A percentile compares a stretch with the other conserved stretches of the same genome.
Conservation (phyloP, 2,329 filamentous ascomycete genomes). For the Paraphoma sp. region DNA sequence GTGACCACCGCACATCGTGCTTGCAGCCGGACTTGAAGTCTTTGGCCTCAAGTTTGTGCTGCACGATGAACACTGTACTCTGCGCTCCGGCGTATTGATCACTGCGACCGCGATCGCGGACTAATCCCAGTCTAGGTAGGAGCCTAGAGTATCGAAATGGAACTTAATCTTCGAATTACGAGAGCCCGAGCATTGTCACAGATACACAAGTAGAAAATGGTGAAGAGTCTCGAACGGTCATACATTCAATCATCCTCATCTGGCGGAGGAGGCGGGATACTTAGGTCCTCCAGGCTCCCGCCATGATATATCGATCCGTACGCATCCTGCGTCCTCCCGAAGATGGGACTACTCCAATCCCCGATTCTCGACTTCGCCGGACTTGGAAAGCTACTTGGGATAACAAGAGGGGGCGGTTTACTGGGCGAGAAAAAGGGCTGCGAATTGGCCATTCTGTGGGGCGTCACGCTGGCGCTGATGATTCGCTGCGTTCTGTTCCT, state of each 20-base stretch:
- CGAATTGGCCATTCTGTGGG: constrained; percentile 26
- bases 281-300: constrained; percentile 40
- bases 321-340: constrained; percentile 13
- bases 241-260: constrained; percentile 4
- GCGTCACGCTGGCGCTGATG: constrained; percentile 28
- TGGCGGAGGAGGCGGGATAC: constrained; percentile 41
- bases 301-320: constrained; percentile 16
- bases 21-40: constrained; percentile 23
- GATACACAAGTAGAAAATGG: too few species aligned
- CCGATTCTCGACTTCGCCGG: constrained; percentile 25
- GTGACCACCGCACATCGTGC: neutral
- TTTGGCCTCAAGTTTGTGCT: constrained; percentile 9
- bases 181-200: too few species aligned
- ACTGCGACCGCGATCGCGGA: neutral
- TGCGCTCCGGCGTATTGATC: neutral
- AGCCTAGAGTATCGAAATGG: neutral
- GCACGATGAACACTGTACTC: constrained; percentile 5
- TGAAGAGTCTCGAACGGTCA: neutral
- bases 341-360: constrained; percentile 35
- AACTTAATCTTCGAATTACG: neutral
- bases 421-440: constrained; percentile 27
- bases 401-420: constrained; percentile 38
- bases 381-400: constrained; percentile 44
- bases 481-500: constrained; percentile 18
- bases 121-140: neutral